Base-by-base conservation (phyloP, 2,329 filamentous ascomycete genomes). In the Curvularia sp. region DNA sequence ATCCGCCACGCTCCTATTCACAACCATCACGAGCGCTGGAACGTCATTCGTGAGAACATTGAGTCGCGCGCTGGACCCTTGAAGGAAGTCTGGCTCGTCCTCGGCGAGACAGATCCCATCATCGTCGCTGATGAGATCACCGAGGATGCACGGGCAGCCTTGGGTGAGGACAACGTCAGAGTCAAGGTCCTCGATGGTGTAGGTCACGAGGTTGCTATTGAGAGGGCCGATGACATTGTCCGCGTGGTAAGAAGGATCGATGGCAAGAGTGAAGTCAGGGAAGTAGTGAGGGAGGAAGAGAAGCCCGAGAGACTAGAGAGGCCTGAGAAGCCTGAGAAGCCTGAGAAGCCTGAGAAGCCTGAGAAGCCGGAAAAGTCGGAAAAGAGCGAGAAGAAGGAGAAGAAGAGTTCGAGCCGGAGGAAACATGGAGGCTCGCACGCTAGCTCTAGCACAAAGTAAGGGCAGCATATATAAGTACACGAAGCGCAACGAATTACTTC, bases 1-100 rank as follows among this genome's bases (percentile, higher is more conserved):
- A 88, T 94, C 65, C 83, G 87, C 20, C 78, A 89, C 68, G 88
- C 88, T 1, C 91, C 91, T 0, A 86, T 93, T 22, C 86, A 88
- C 61, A 83, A 84, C 12, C 84, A 89, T 63, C 83, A 87, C 55
- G 80, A 81, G 38, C 81, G 86, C 42, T 94, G 90, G 90, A 72
- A 72, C 24, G 76, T 80, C 1, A 79, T 93, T 31, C 82, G 84
- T 0, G 70, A 76, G 13, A 67, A 71, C 33, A 68, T 75, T 12
- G 60, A 64, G 64, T 24, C 73, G 64, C 55, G 73, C 71, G 54
- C 43, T 69, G 56, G 74, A 75, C 57, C 82, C 80, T 0, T 75
- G 51, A 70, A 59, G 30, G 86, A 85, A 68, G 83, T 92, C 9
- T 78, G 90, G 43, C 76, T 93, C 8, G 77, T 94, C 13, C 79